Evolutionary conservation across 345 rosid genomes (phyloP), one percentile per base, ranked within the genome.

Genomic region (Populus davidiana): DNA sequence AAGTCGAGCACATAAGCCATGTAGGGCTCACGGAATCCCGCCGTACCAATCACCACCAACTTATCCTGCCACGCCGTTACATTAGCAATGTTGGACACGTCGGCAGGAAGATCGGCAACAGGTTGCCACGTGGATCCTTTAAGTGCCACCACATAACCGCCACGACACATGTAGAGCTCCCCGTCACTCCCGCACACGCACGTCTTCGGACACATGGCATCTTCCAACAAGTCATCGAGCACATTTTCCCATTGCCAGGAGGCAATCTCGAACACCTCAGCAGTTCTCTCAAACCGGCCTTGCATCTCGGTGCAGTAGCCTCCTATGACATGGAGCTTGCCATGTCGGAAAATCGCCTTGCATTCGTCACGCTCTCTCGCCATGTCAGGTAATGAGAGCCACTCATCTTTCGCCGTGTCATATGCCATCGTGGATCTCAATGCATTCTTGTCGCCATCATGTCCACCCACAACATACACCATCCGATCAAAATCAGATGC

Each of bases 401-500:
- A 95, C 81, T 31, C 80, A 43, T 95, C 81, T 31, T 50, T 84
- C 0, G 49, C 87, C 86, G 88, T 92, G 80, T 93, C 92, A 82
- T 93, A 93, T 0, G 85, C 75, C 56, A 88, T 23, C 0, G 91
- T 88, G 13, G 99, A 90, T 70, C 66, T 88, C 81, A 95, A 71
- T 3, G 99, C 96, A 25, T 84, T 87, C 69, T 92, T 92, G 29
- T 90, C 93, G 0, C 67, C 85, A 6, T 90, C 97, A 17, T 93
- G 97, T 8, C 99, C 98, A 0, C 99, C 98, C 0, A 91, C 90
- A 8, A 95, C 89, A 31, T 83, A 81, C 73, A 93, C 96, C 86
- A 23, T 79, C 87, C 89, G 89, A 59, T 84, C 79, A 6, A 59
- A 75, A 70, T 93, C 98, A 1, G 99, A 89, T 27, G 84, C 87